A percentile compares a stretch with the other conserved stretches of the same genome.
Conservation (phyloP, 2,329 filamentous ascomycete species). For the Neonectria hederae region DNA sequence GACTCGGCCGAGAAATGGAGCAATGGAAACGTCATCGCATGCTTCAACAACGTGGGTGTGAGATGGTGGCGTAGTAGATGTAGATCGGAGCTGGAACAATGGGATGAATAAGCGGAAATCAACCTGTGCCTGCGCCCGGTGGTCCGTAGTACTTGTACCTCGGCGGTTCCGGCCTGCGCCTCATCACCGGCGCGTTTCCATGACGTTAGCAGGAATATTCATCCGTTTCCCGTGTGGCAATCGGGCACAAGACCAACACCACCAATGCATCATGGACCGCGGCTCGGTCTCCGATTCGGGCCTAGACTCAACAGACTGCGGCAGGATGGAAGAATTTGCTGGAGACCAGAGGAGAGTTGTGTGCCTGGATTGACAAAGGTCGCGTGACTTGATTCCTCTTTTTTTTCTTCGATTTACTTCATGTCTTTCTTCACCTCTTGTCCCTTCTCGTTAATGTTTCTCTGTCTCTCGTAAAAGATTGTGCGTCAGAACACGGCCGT, state of each 20-base stretch:
- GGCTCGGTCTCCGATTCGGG: slow-evolving; percentile 38
- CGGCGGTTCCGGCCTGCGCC: background rate
- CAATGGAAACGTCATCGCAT: slow-evolving; percentile 19
- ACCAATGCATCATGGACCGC: background rate
- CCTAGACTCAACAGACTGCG: slow-evolving; percentile 25
- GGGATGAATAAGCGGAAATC: background rate
- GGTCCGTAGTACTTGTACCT: background rate
- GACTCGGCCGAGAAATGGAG: slow-evolving; percentile 34
- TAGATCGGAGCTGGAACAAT: background rate
- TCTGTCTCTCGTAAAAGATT: background rate
- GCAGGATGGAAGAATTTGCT: background rate
- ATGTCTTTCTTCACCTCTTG: background rate
- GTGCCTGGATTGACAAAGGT: slow-evolving; percentile 16
- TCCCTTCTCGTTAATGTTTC: background rate
- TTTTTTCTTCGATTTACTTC: background rate
- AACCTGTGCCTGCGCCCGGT: background rate
- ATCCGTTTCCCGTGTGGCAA: slow-evolving; percentile 31
- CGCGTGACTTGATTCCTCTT: slow-evolving; percentile 37
- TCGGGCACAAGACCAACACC: slow-evolving; percentile 38
- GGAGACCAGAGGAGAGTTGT: slow-evolving; percentile 1
- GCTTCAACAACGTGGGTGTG: background rate
- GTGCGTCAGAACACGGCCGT: background rate
- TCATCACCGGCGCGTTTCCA: background rate
- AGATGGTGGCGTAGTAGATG: slow-evolving; percentile 1
- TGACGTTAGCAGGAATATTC: slow-evolving; percentile 10